These are phyloP conservation scores for Alternaria panax DNA, from an alignment of 2,329 filamentous ascomycete species.

Conservation along the genomic window DNA sequence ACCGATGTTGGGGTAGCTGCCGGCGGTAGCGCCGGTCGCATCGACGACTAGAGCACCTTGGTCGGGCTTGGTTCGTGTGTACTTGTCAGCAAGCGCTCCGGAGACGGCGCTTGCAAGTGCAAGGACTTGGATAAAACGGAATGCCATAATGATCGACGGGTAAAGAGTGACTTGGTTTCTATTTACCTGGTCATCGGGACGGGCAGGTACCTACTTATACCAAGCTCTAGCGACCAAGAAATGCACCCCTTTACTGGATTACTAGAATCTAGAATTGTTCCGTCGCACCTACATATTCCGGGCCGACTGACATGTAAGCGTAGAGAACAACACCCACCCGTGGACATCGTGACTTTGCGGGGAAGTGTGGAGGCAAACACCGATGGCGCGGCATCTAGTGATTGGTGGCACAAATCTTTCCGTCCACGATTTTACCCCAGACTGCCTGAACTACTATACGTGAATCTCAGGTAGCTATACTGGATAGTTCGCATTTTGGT, in stretches of 20 bases:
- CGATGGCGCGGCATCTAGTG: neutral
- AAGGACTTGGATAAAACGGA: neutral
- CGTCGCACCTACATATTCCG: neutral
- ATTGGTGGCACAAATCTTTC: constrained; percentile 19
- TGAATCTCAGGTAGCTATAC: constrained; percentile 12
- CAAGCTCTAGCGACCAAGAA: neutral
- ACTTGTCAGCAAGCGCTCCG: constrained; percentile 14
- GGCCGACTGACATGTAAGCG: neutral
- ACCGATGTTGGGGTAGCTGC: constrained; percentile 26
- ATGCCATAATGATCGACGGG: neutral
- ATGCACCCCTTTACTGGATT: neutral
- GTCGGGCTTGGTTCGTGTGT: constrained; percentile 18
- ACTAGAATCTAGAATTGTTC: constrained; percentile 9
- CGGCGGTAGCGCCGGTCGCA: constrained; percentile 17
- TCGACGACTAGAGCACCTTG: constrained; percentile 29
- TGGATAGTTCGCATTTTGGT: neutral
- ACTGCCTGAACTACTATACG: neutral
- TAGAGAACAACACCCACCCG: neutral
- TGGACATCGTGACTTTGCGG: constrained; percentile 8
- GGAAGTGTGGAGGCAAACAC: constrained; percentile 4
- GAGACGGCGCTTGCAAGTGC: neutral
- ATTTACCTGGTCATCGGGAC: neutral
- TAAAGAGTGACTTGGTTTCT: neutral
- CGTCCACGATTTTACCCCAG: constrained; percentile 7
- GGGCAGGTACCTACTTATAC: constrained; percentile 10